These are phyloP conservation scores for Ganoderma multipileum DNA, from an alignment of 1,284 basidiomycete genomes.

Conservation along the genomic window DNA sequence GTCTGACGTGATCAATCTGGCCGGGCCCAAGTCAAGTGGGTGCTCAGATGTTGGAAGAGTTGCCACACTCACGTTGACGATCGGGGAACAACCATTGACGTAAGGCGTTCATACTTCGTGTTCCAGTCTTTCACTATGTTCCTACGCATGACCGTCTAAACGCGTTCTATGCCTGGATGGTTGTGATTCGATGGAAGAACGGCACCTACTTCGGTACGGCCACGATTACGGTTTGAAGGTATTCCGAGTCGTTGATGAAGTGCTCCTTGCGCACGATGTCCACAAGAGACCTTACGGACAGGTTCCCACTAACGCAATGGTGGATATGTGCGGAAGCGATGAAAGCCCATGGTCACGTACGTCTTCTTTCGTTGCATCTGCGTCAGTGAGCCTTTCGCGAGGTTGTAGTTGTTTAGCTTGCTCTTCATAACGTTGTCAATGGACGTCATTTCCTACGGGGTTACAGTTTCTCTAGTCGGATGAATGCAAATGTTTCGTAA, in stretches of 20 bases:
- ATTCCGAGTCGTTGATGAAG: constrained; percentile 89
- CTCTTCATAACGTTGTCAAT: constrained; percentile 91
- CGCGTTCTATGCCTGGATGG: background rate
- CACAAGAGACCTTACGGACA: constrained; percentile 87
- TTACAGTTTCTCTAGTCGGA: background rate
- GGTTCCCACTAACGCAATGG: constrained; percentile 76
- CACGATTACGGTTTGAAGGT: constrained; percentile 91
- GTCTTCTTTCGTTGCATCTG: constrained; percentile 95
- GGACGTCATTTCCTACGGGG: constrained; percentile 81
- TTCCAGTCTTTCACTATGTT: constrained; percentile 90
- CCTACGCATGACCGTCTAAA: constrained; percentile 51
- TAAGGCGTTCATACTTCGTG: constrained; percentile 87
- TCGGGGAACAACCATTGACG: constrained; percentile 94
- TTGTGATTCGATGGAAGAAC: background rate
- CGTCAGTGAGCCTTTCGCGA: constrained; percentile 93
- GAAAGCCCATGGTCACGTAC: constrained; percentile 52
- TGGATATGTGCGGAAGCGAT: constrained; percentile 5
- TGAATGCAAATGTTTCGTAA: constrained; percentile 11
- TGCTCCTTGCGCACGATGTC: constrained; percentile 89
- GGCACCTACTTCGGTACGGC: constrained; percentile 88
- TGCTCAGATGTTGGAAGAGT: constrained; percentile 10
- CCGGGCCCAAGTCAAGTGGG: constrained; percentile 8
- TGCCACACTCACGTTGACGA: constrained; percentile 75
- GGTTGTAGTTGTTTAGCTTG: constrained; percentile 92
- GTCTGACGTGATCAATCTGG: constrained; percentile 77